Base-by-base conservation (phyloP, 2,329 filamentous ascomycete species). In the Fusarium vanettenii region DNA sequence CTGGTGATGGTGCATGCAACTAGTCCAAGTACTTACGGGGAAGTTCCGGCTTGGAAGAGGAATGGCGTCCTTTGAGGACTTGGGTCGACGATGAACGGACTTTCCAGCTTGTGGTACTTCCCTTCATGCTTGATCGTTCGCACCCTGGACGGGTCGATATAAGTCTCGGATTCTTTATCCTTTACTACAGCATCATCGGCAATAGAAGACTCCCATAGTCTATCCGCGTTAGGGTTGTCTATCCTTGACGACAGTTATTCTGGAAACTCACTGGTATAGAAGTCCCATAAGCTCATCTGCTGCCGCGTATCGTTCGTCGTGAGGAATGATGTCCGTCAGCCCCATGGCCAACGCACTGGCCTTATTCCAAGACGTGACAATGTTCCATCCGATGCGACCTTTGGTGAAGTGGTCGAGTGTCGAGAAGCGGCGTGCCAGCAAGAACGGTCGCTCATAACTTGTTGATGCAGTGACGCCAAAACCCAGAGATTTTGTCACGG, bases 381-480 rank as follows among this genome's bases (percentile, higher is more conserved):
- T 63, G 22, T 70, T 70, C 68, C 68, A 70, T 5, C 35, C 68
- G 18, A 70, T 33, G 4, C 68, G 37, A 0, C 68, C 68, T 29
- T 68, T 68, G 13, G 68, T 70, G 5, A 64, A 63, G 22, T 70
- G 68, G 3, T 70, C 68, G 0, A 70, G 64, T 4, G 68, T 70
- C 9, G 68, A 70, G 16, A 64, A 68, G 2, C 64, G 52, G 4
- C 68, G 59, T 6, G 68, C 68, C 6, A 70, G 60, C 25, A 70
- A 14, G 45, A 67, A 70, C 1, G 68, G 68, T 5, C 60, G 25
- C 27, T 62, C 59, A 13, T 64, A 70, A 22, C 59, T 92, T 1
- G 91, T 92, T 3, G 88, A 88, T 2, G 90, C 87, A 0, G 91
- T 93, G 4, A 92, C 88, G 0, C 91, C 91, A 69, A 93, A 92